Evolutionary conservation across 805 yeast species (phyloP), one percentile per base, ranked within the genome.

Genomic region (Debaryomyces maramus): DNA sequence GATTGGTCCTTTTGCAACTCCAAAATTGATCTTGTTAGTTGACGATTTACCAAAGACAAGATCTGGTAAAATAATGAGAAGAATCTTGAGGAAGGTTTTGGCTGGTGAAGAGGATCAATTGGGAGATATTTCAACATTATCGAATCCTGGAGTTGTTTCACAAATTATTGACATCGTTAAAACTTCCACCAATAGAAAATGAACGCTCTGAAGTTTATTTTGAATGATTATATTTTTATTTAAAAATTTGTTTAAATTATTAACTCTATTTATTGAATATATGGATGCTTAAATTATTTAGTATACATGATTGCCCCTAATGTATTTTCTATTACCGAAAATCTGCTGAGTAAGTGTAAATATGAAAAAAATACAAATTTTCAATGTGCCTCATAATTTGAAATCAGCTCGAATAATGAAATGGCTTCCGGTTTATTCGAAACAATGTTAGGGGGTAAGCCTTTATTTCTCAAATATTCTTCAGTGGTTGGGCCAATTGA

Each of bases 51-150:
- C 99, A 69, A 93, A 91, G 79, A 93, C 99, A 17, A 82, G 99
- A 72, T 88, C 97, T 8, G 99, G 99, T 54, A 93, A 93, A 77
- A 91, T 93, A 61, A 91, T 93, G 96, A 86, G 99, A 77, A 87
- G 99, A 74, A 85, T 93, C 47, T 77, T 93, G 67, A 84, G 99
- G 71, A 93, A 93, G 72, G 79, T 91, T 45, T 83, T 89, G 40
- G 82, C 93, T 38, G 90, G 91, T 51, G 97, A 91, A 73, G 95
- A 84, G 51, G 95, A 87, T 51, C 87, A 84, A 61, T 76, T 93
- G 52, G 99, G 99, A 48, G 99, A 91, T 61, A 75, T 85, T 59
- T 82, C 95, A 38, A 93, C 99, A 23, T 73, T 87, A 62, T 80
- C 93, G 35, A 88, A 93, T 63, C 95, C 97, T 14, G 80, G 77